phyloP scores from a whole-genome alignment of 768 basidiomycete genomes.

The Leccinum variicolor region DNA sequence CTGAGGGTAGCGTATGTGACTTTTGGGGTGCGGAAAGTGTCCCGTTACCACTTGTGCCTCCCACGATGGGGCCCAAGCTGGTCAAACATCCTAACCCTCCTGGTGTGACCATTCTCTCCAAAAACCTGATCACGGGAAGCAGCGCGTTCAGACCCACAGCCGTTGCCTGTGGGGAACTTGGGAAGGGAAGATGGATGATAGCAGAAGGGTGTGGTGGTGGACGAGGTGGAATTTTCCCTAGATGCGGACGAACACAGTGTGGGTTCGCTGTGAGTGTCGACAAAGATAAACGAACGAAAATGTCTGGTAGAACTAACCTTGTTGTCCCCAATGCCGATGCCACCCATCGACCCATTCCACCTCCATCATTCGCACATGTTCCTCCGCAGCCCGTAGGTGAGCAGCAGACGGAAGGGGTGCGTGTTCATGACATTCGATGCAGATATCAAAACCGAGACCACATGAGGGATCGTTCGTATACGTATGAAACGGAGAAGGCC shows the following conservation, averaged over 20 bases:
- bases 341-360: conserved; percentile 56
- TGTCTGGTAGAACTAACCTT: conserved; percentile 1
- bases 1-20: conserved; percentile 11
- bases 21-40: conserved; percentile 7
- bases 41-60: conserved; percentile 1
- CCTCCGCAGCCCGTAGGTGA: conserved; percentile 71
- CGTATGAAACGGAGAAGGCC: conserved; percentile 34
- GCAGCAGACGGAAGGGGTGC: conserved; percentile 69
- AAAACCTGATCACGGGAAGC: conserved; percentile 61
- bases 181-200: too few relatives aligned
- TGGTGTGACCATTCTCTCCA: conserved; percentile 64
- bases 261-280: conserved; percentile 11
- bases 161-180: conserved; percentile 59
- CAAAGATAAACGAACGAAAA: not conserved
- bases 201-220: conserved; percentile 73
- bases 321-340: conserved; percentile 22
- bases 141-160: conserved; percentile 53
- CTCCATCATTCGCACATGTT: conserved; percentile 67
- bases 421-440: conserved; percentile 83
- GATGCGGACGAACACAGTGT: not conserved
- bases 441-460: conserved; percentile 78
- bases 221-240: conserved; percentile 43
- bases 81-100: conserved; percentile 21
- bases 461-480: conserved; percentile 39
- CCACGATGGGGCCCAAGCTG: not conserved